Percentiles rank a stretch among this genome's conserved stretches.
Evolutionary conservation across 495 filamentous ascomycete genomes (phyloP).

Genomic region (Tuber borchii): DNA sequence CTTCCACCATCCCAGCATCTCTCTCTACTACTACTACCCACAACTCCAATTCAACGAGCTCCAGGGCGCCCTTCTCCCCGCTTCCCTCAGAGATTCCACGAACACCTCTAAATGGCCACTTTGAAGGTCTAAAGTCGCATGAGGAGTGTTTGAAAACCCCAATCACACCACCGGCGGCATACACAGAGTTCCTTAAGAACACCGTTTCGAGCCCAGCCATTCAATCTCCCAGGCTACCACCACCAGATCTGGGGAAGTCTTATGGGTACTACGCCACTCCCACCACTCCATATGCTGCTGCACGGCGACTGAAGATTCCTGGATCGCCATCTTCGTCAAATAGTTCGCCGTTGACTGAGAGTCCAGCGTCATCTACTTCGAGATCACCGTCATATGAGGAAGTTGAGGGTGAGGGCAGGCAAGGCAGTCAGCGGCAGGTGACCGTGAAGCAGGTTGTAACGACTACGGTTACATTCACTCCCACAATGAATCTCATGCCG

Average conservation of each 20-base stretch:
- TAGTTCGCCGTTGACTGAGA: constrained; percentile 38
- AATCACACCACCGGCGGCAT: constrained; percentile 85
- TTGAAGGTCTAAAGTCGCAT: constrained; percentile 26
- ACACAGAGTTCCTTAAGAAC: constrained; percentile 81
- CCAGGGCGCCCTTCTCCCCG: constrained; percentile 34
- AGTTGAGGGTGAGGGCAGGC: constrained; percentile 27
- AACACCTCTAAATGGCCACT: constrained; percentile 39
- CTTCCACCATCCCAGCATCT: not conserved
- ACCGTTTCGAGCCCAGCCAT: constrained; percentile 41
- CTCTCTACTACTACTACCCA: not conserved
- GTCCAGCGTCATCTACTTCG: constrained; percentile 33
- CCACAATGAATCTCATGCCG: constrained; percentile 55
- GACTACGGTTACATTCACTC: constrained; percentile 68
- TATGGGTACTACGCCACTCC: constrained; percentile 28
- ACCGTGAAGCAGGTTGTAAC: constrained; percentile 57
- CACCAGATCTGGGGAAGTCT: constrained; percentile 27
- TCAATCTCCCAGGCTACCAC: constrained; percentile 43
- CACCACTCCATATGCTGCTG: constrained; percentile 39
- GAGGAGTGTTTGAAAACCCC: constrained; percentile 57
- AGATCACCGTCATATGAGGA: constrained; percentile 35
- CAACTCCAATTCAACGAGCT: constrained; percentile 1
- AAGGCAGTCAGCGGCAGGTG: constrained; percentile 27
- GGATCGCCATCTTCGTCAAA: constrained; percentile 40
- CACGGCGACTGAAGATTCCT: constrained; percentile 34
- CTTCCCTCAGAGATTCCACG: constrained; percentile 40